phyloP scores from a whole-genome alignment of 139 green algal genomes.

The Haematococcus sp. region DNA sequence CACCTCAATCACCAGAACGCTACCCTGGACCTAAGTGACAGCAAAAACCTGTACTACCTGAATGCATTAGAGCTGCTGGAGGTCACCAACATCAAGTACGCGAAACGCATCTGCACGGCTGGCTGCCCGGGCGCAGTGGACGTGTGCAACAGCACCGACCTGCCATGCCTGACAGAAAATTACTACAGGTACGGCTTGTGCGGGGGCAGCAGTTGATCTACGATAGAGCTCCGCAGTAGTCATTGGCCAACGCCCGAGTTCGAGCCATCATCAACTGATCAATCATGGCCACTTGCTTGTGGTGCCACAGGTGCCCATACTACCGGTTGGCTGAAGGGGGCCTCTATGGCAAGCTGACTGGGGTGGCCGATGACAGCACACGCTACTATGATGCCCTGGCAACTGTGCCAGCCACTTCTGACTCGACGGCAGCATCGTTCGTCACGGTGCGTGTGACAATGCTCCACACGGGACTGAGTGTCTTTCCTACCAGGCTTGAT shows the following conservation, averaged over 20 bases:
- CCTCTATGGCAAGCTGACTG: conserved; percentile 45
- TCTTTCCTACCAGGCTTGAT: too few species aligned
- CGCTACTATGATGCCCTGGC: conserved; percentile 45
- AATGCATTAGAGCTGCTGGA: conserved; percentile 65
- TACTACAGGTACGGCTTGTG: neutral
- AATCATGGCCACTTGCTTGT: too few species aligned
- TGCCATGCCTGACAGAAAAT: neutral
- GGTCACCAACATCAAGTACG: conserved; percentile 41
- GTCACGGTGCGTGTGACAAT: conserved; percentile 12
- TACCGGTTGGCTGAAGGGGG: conserved; percentile 49
- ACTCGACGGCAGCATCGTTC: conserved; percentile 4
- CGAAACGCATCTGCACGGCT: conserved; percentile 55
- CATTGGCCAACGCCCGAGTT: too few species aligned
- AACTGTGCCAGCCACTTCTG: neutral
- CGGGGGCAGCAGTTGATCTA: neutral
- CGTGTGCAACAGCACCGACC: neutral
- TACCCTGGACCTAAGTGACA: conserved; percentile 28
- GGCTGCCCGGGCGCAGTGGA: conserved; percentile 40
- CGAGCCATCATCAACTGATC: too few species aligned
- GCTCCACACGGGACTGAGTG: neutral
- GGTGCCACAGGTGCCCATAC: conserved; percentile 66
- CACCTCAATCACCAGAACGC: conserved; percentile 25
- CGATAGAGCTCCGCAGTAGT: too few species aligned
- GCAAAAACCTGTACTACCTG: conserved; percentile 71
- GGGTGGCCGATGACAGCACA: conserved; percentile 5